phyloP scores from a whole-genome alignment of 306 rosid species.

The Quercus robur region DNA sequence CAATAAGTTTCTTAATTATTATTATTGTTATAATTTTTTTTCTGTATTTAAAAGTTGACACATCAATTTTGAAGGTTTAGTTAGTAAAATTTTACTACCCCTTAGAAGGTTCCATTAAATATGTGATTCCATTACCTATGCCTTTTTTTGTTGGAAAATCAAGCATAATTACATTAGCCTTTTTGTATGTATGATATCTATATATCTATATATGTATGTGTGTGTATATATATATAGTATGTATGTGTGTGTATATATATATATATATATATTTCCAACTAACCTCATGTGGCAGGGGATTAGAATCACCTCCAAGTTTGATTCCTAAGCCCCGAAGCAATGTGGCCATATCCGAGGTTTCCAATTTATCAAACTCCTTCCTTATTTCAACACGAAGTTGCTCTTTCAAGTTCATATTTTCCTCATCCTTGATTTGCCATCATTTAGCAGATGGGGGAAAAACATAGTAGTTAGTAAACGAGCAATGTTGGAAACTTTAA shows the following conservation, averaged over 20 bases:
- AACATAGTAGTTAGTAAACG: not conserved
- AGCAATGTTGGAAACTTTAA: not conserved
- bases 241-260: not conserved
- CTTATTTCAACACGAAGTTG: constrained; percentile 64
- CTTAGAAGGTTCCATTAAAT: not conserved
- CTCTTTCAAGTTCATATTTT: constrained; percentile 74
- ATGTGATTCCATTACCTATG: not conserved
- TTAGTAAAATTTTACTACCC: too few species aligned
- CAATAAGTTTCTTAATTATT: too few species aligned
- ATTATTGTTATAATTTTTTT: too few species aligned
- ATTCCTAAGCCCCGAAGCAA: constrained; percentile 85
- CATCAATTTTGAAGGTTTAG: too few species aligned
- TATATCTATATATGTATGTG: not conserved
- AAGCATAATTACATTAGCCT: not conserved
- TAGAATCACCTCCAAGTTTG: constrained; percentile 47
- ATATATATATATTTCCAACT: not conserved
- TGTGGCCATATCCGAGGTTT: constrained; percentile 65
- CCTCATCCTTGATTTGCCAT: constrained; percentile 66
- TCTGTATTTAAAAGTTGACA: too few species aligned
- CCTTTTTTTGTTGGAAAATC: not conserved
- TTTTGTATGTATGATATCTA: not conserved
- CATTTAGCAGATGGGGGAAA: constrained; percentile 10
- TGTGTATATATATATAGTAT: too few species aligned
- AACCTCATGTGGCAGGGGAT: constrained; percentile 56
- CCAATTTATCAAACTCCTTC: constrained; percentile 58